Conservation (phyloP, 495 filamentous ascomycete genomes). For the Neurospora sp. region DNA sequence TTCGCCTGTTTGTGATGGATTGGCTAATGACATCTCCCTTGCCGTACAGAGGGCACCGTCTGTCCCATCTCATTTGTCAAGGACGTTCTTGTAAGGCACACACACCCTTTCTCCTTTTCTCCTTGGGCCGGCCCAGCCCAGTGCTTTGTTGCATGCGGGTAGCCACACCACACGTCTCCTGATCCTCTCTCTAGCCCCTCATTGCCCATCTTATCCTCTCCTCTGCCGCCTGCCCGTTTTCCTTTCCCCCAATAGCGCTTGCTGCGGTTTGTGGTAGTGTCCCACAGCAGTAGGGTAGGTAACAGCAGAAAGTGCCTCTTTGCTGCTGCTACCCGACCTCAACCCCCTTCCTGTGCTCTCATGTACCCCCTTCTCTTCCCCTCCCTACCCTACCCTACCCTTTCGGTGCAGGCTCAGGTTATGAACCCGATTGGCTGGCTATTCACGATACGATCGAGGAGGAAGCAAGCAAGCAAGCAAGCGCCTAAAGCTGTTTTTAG, state of each 20-base stretch:
- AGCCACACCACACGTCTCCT: not conserved
- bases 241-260: not conserved
- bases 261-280: not conserved
- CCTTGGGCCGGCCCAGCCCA: not conserved
- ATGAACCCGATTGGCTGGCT: not conserved
- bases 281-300: not conserved
- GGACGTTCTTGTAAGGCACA: constrained; percentile 51
- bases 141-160: not conserved
- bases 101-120: not conserved
- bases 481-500: not conserved
- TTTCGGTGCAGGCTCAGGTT: not conserved
- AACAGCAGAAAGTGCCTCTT: not conserved
- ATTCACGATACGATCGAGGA: not conserved
- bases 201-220: not conserved
- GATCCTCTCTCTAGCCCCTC: not conserved
- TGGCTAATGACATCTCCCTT: constrained; percentile 29
- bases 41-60: constrained; percentile 52
- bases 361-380: not conserved
- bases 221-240: not conserved
- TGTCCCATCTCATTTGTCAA: constrained; percentile 66
- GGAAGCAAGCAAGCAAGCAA: not conserved
- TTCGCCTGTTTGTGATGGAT: constrained; percentile 12
- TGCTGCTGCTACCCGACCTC: not conserved
- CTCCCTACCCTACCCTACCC: not conserved
- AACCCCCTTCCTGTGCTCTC: not conserved